Evolutionary conservation across 2,329 filamentous ascomycete genomes (phyloP).

Genomic region (Ophiostoma sp.): DNA sequence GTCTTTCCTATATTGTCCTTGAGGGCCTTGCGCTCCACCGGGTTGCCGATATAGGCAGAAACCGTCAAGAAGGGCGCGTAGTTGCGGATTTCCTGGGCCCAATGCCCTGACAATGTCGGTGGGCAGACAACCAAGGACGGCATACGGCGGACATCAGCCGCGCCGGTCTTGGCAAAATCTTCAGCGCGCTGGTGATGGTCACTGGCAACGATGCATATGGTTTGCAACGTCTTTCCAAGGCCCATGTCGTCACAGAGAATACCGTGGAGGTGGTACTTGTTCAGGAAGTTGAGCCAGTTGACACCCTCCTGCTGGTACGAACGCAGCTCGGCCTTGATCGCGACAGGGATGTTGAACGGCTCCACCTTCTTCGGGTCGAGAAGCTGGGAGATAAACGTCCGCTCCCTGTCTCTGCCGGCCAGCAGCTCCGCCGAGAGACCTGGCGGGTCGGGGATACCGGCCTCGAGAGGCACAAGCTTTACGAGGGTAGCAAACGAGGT

Average conservation of each 20-base stretch:
- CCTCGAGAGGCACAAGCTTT: slow-evolving; percentile 93
- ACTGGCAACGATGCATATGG: slow-evolving; percentile 94
- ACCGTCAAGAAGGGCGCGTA: slow-evolving; percentile 92
- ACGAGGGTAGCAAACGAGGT: slow-evolving; percentile 96
- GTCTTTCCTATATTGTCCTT: slow-evolving; percentile 65
- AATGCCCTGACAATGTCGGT: slow-evolving; percentile 92
- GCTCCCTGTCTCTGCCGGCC: slow-evolving; percentile 84
- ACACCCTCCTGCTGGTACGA: slow-evolving; percentile 98
- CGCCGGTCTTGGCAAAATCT: slow-evolving; percentile 76
- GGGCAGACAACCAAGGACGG: slow-evolving; percentile 95
- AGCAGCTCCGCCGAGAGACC: slow-evolving; percentile 84
- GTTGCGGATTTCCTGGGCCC: slow-evolving; percentile 94
- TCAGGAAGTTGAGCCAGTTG: slow-evolving; percentile 97
- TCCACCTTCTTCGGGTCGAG: slow-evolving; percentile 96
- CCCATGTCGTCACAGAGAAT: slow-evolving; percentile 99
- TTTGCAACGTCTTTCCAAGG: slow-evolving; percentile 94
- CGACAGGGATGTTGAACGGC: slow-evolving; percentile 84
- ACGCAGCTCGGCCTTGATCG: slow-evolving; percentile 92
- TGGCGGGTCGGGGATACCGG: slow-evolving; percentile 92
- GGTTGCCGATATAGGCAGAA: slow-evolving; percentile 85
- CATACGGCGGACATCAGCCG: slow-evolving; percentile 69
- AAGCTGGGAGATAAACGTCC: slow-evolving; percentile 94
- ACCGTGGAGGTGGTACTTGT: slow-evolving; percentile 94
- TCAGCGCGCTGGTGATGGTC: slow-evolving; percentile 92
- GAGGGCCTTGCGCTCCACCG: slow-evolving; percentile 68